Evolutionary conservation across 78 protist species (phyloP), one percentile per base, ranked within the genome.

Genomic region (Trichosphaerium sp.): DNA sequence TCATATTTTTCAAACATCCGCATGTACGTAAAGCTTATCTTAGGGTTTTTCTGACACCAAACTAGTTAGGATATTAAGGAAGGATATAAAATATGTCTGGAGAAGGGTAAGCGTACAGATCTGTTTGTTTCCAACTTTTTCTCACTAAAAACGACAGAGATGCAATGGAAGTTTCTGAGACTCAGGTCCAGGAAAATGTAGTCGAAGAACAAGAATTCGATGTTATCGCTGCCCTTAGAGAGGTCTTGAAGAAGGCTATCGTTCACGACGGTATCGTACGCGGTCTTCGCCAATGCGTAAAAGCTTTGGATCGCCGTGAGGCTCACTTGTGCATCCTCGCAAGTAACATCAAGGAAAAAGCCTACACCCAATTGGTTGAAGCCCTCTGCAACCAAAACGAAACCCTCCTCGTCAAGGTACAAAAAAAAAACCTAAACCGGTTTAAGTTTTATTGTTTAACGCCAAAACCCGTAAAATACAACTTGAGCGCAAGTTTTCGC

Each of bases 271-370:
- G 93, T n/a, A 74, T 94, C 14, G 83, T 71, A 39, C 92, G 94
- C 55, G 98, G 98, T 35, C 93, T 94, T 60, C 90, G 73, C 71
- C 95, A 94, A 81, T 55, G 65, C 56, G 95, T 78, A 71, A 82
- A 75, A 74, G 83, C 90, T 4, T 69, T 94, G 37, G 96, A 89
- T 72, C 76, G 77, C 59, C 26, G 81, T 11, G 35, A 74, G 59
- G 97, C 96, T 15, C 84, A 71, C 65, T 81, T 94, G 25, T 80
- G 90, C 80, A 77, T 94, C 23, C 88, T 94, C 37, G 86, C 98
- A 48, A 34, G 38, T 18, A 39, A 64, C 92, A 80, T 89, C 84
- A 80, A 78, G 44, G 96, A 93, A 75, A 76, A 73, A 32, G 78
- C 71, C 69, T 92, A 90, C 88, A 72, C 64, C 34, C 69, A 74